phyloP scores from a whole-genome alignment of 345 rosid genomes.

The Eucalyptus cloeziana region DNA sequence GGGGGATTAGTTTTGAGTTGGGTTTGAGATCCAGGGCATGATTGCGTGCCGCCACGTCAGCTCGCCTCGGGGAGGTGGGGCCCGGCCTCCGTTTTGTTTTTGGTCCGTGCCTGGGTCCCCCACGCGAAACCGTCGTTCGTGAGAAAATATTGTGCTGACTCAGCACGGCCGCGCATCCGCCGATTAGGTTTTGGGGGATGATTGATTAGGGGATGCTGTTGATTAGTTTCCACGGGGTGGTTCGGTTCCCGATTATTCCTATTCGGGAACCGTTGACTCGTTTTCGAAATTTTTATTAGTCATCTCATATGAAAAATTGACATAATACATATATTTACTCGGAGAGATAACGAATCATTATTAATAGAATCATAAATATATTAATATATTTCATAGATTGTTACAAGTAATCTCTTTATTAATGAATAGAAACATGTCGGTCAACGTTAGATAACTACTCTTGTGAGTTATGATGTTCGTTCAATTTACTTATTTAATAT shows the following conservation, averaged over 20 bases:
- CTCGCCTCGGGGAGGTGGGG: background rate
- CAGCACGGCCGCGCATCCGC: background rate
- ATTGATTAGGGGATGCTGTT: background rate
- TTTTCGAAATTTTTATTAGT: background rate
- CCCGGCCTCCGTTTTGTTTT: background rate
- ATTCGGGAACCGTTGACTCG: background rate
- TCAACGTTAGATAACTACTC: background rate
- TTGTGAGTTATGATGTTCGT: fast-evolving
- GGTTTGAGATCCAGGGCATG: background rate
- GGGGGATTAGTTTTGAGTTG: background rate
- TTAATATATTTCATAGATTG: no score
- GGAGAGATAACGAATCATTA: no score
- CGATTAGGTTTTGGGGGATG: background rate
- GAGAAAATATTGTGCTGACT: background rate
- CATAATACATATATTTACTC: no score
- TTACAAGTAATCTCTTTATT: background rate
- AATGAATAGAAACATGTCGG: fast-evolving
- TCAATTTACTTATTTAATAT: background rate
- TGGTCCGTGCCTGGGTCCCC: background rate
- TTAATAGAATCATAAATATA: no score
- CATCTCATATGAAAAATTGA: background rate
- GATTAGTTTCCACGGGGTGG: background rate
- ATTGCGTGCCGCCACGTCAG: background rate
- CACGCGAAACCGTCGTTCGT: background rate
- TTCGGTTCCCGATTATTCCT: background rate